Evolutionary conservation across 73 alveolate genomes (phyloP), one percentile per base, ranked within the genome.

Genomic region (Uronychia setigera): DNA sequence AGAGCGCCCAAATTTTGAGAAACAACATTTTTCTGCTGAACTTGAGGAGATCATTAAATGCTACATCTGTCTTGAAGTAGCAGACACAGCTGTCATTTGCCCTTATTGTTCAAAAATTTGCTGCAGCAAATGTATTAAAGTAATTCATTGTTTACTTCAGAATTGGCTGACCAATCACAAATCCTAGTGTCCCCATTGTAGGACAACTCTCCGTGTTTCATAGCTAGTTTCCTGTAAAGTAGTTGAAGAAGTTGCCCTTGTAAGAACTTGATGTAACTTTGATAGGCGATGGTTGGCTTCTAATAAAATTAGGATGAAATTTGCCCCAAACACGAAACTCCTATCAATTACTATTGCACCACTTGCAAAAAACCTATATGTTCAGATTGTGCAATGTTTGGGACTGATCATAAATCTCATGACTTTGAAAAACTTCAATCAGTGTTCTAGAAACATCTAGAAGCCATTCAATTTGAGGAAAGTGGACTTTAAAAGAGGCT

Each of bases 331-430:
- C 99, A 97, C 90, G 92, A 91, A 35, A 88, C 98, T 58, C 92
- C 94, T 74, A 87, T 95, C 27, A 88, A 95, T 74, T 97, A 97
- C 86, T 97, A 92, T 92, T 97, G 99, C 86, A 82, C 79, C n/a
- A 96, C 96, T 29, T 97, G 99, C 88, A 84, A 92, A 77, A 89
- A 81, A 76, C 98, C 99, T 27, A 90, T 97, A 31, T 97, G 99
- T 91, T 95, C 99, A 32, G 99, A 97, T 80, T 97, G 99, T 81
- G 99, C 98, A 30, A 95, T 97, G 98, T 94, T 97, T 93, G 96
- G 96, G 67, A 85, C 88, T 26, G 97, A 91, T 59, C 99, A 97
- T 90, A 94, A 97, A 92, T 91, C 74, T 34, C 99, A 97, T 88
- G 93, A 94, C 78, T 94, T 97, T 84, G 97, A 97, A 90, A 97